A percentile compares a stretch with the other conserved stretches of the same genome.
phyloP scores from a whole-genome alignment of 495 filamentous ascomycete genomes.

The Xylaria bambusicola region DNA sequence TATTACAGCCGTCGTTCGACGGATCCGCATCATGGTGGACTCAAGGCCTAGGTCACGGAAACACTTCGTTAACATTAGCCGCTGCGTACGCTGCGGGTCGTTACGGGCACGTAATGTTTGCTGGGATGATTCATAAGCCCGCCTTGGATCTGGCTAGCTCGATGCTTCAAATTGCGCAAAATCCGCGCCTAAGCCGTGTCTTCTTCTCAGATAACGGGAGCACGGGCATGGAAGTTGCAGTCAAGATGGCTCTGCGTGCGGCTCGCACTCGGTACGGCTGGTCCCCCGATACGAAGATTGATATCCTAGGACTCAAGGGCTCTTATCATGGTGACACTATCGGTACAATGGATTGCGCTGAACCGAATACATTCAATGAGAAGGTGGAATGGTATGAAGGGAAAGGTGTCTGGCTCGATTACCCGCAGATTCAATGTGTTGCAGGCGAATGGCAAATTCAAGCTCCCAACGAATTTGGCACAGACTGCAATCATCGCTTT shows the following conservation, averaged over 20 bases:
- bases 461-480: constrained; percentile 41
- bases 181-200: constrained; percentile 62
- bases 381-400: constrained; percentile 80
- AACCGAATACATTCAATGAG: constrained; percentile 70
- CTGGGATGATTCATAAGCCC: constrained; percentile 69
- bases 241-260: constrained; percentile 77
- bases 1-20: constrained; percentile 66
- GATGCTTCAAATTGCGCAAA: constrained; percentile 57
- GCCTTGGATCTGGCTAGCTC: constrained; percentile 64
- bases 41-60: constrained; percentile 77
- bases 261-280: constrained; percentile 64
- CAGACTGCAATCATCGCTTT: constrained; percentile 49
- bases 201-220: constrained; percentile 83
- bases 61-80: constrained; percentile 63
- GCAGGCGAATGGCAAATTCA: constrained; percentile 64
- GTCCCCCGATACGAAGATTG: constrained; percentile 53
- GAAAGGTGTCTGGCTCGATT: constrained; percentile 74
- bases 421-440: constrained; percentile 65
- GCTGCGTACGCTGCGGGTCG: constrained; percentile 79
- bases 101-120: constrained; percentile 85
- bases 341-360: constrained; percentile 76
- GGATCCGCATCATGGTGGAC: constrained; percentile 87
- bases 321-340: constrained; percentile 84
- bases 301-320: constrained; percentile 69
- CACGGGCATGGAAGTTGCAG: constrained; percentile 75